Evolutionary conservation across 805 yeast species (phyloP), one percentile per base, ranked within the genome.

Genomic region (Pichia californica): DNA sequence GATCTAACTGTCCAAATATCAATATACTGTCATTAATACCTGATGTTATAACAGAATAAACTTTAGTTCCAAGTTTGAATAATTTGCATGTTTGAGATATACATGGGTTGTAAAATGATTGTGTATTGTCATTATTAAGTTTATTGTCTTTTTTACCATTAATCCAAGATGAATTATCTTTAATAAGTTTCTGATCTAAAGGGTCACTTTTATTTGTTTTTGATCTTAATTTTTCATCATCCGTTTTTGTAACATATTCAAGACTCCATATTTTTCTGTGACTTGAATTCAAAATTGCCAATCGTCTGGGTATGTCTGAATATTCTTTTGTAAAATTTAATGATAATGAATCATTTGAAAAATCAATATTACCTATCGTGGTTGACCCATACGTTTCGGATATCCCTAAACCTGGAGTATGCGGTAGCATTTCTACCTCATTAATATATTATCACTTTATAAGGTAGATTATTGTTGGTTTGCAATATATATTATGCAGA

Each of bases 331-430:
- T 9, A 27, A 34, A 33, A 28, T 33, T 25, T 6, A 40, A 25
- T 13, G 34, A 14, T 18, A 40, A 25, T 16, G 43, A 32, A 2
- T 29, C 25, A 33, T 27, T 11, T 9, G 32, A 19, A 13, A 32
- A 15, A 4, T 16, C 20, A 5, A 28, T 19, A 15, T 25, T 40
- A 5, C 38, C 43, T 9, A 40, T 13, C 8, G 43, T 30, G 3
- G 37, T 13, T 7, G 43, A 13, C 16, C 43, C 43, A 18, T 13
- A 40, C 2, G 43, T 32, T 40, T 40, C 43, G 3, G 38, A 25
- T 30, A 40, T 32, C 11, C 43, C 43, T 16, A 31, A 18, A 32
- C 16, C 32, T 33, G 43, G 27, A 5, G 38, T 38, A 32, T 20
- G 23, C n/a, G 38, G 38, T 11, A 33, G 33, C 41, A 14, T 18